Percentiles rank a stretch among this genome's conserved stretches.
Evolutionary conservation across 257 asterid species (phyloP).

Genomic region (Phtheirospermum japonicum): DNA sequence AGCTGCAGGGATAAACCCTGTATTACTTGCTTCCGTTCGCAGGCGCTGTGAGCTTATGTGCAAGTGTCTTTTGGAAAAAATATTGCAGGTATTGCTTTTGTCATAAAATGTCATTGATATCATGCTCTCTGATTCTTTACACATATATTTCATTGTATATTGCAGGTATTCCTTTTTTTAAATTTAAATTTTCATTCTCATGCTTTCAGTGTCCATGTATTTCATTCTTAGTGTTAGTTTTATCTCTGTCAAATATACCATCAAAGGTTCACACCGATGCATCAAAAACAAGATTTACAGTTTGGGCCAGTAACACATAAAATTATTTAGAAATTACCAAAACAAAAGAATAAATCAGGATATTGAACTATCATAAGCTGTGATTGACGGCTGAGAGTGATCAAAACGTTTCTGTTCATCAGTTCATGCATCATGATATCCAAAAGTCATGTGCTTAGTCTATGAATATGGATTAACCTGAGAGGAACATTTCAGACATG

Average conservation of each 20-base stretch:
- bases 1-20: slow-evolving; percentile 94
- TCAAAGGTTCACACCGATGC: slow-evolving; percentile 14
- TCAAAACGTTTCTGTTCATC: slow-evolving; percentile 25
- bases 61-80: slow-evolving; percentile 92
- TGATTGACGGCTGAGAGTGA: slow-evolving; percentile 21
- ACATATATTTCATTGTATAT: slow-evolving; percentile 24
- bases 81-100: slow-evolving; percentile 71
- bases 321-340: slow-evolving; percentile 18
- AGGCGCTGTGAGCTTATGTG: slow-evolving; percentile 96
- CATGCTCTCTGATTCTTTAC: slow-evolving; percentile 23
- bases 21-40: slow-evolving; percentile 89
- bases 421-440: neutral
- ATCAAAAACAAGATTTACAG: neutral
- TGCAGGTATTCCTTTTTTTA: slow-evolving; percentile 37
- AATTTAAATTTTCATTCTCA: slow-evolving; percentile 22
- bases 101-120: slow-evolving; percentile 24
- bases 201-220: slow-evolving; percentile 23
- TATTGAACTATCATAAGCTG: slow-evolving; percentile 10
- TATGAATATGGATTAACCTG: slow-evolving; percentile 11
- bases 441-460: slow-evolving; percentile 12
- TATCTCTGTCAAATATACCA: slow-evolving; percentile 21
- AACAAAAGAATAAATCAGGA: slow-evolving; percentile 4
- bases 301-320: slow-evolving; percentile 7
- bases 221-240: slow-evolving; percentile 8
- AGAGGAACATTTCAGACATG: slow-evolving; percentile 1